Evolutionary conservation across 2,329 filamentous ascomycete genomes (phyloP), one percentile per base, ranked within the genome.

Genomic region (Fusarium musae): DNA sequence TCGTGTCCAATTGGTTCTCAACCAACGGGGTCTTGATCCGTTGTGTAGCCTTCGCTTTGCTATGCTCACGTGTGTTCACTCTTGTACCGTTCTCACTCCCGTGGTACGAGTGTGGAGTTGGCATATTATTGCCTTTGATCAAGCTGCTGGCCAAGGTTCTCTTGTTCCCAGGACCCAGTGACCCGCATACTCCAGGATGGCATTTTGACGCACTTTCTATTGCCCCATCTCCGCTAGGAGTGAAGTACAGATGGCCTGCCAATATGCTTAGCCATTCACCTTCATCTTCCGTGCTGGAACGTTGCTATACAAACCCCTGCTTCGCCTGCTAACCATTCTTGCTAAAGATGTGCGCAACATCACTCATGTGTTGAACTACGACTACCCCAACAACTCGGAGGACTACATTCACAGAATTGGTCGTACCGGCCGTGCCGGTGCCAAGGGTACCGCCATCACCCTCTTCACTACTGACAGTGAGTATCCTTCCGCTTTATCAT

Each of bases 331-430:
- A 97, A 97, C 93, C 89, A 90, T 84, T 89, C 83, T 87, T 81
- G 80, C 68, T 81, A 82, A 98, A 98, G 96, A 99, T 93, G 96
- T 99, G 88, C 96, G 95, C 87, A 97, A 99, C 90, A 99, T 99
- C 88, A 98, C 96, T 86, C 96, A 99, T 88, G 96, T 99, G 86
- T 90, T 99, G 87, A 98, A 98, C 92, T 98, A 98, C 93, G 96
- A 98, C 85, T 98, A 98, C 86, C 96, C 96, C 84, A 98, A 98
- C 89, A 98, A 98, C 86, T 91, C 96, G 80, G 96, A 99, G 87
- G 96, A 98, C 82, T 98, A 98, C 81, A 97, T 98, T 78, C 96
- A 98, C 83, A 93, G 96, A 84, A 96, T 96, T 84, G 96, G 96
- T 80, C 93, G 96, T 86, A 98, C 96, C 79, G 96, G 96, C 79